Evolutionary conservation across 495 filamentous ascomycete genomes (phyloP), one percentile per base, ranked within the genome.

Genomic region (Evernia prunastri): DNA sequence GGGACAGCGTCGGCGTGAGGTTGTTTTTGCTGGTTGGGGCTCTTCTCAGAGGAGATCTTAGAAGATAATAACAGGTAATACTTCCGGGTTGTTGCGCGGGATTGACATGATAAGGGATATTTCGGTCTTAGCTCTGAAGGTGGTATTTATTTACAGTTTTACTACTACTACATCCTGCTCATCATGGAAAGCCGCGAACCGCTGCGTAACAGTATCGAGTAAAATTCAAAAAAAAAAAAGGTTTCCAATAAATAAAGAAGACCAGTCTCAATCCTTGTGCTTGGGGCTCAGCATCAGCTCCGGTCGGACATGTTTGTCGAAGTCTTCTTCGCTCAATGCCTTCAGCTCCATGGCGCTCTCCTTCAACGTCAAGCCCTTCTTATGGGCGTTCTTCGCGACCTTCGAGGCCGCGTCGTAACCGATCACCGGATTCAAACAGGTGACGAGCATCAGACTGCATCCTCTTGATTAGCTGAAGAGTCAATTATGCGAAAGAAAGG

Each of bases 351-450:
- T 84, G 53, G 95, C 93, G 67, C 88, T 91, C 78, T 92, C 80
- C 81, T 97, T 97, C 51, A 98, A 82, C 29, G 90, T 96, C 63
- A 89, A 76, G 36, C 91, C 91, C 85, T 97, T 97, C 87, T 97
- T 96, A 81, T 98, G 94, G 25, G 94, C 94, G 74, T 98, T 94
- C 89, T 98, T 98, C 68, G 94, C 94, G 18, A 97, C 93, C 82
- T 96, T 97, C 74, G 86, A 90, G 56, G 94, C 94, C 88, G 92
- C 94, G 73, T 98, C 94, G 78, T 98, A 98, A 40, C 94, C 94
- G 74, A 98, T 98, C 74, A 97, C 89, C 63, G 92, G 93, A 82
- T 98, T 98, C 68, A 98, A 80, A 81, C 95, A 97, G 59, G 94
- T 98, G 45, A 98, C 94, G 63, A 98, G 82, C 94, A 98, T 98